Evolutionary conservation across 768 basidiomycete species (phyloP).

Genomic region (Saitozyma podzolica): DNA sequence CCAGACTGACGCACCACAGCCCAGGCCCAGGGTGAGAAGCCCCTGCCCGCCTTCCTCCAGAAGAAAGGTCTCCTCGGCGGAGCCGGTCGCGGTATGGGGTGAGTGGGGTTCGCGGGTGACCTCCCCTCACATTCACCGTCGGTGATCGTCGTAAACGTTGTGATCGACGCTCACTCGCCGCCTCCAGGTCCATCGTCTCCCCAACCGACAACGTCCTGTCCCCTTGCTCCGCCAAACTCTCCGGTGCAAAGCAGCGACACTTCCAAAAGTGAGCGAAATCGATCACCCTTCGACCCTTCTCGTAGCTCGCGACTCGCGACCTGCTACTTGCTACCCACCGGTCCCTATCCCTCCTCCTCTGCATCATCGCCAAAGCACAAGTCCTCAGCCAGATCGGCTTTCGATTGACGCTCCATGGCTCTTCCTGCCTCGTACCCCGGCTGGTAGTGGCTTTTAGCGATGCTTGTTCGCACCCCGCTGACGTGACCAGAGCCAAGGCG

Average conservation of each 20-base stretch:
- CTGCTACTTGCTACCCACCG: neutral
- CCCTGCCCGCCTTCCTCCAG: conserved; percentile 32
- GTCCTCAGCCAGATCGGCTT: neutral
- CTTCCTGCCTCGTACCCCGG: neutral
- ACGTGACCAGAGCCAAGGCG: conserved; percentile 28
- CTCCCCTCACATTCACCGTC: neutral
- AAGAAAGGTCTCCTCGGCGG: conserved; percentile 45
- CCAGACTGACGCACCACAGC: neutral
- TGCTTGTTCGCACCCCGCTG: no score
- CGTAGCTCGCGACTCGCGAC: no score
- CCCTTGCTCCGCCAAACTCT: conserved; percentile 53
- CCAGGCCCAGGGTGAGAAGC: conserved; percentile 7
- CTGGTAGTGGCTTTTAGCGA: neutral
- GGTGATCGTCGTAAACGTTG: no score
- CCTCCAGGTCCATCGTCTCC: conserved; percentile 42
- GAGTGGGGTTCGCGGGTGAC: conserved; percentile 10
- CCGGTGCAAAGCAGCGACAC: conserved; percentile 52
- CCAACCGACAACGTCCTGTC: conserved; percentile 54
- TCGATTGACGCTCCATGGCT: neutral
- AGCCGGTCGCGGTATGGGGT: conserved; percentile 27
- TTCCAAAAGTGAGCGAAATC: conserved; percentile 49
- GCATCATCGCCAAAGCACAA: neutral
- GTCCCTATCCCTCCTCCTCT: neutral
- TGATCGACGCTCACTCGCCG: no score
- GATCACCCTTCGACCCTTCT: neutral